Evolutionary conservation across 83 land plant species (phyloP).

Genomic region (Thuja plicata): DNA sequence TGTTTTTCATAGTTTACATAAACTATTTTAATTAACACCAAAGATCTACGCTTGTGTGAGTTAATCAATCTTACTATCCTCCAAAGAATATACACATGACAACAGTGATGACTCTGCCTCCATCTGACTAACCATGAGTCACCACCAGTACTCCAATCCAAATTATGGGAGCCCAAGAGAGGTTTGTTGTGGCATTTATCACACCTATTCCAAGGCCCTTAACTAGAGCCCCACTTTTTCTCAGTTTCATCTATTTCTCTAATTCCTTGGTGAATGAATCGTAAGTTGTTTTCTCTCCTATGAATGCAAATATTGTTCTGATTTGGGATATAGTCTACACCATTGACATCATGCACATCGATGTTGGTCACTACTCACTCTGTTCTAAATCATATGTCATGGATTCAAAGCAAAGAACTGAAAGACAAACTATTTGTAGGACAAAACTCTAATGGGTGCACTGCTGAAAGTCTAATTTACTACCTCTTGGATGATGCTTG

Average conservation of each 20-base stretch:
- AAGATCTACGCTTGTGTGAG: no score
- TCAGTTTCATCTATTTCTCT: slow-evolving; percentile 20
- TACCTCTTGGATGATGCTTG: slow-evolving; percentile 39
- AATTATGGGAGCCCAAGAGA: slow-evolving; percentile 41
- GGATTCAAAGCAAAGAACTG: neutral
- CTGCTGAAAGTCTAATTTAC: neutral
- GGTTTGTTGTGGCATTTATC: slow-evolving; percentile 34
- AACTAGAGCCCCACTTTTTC: slow-evolving; percentile 36
- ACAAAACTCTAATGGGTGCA: neutral
- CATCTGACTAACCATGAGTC: slow-evolving; percentile 11
- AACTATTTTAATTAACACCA: no score
- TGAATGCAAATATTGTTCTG: slow-evolving; percentile 35
- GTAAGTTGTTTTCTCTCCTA: slow-evolving; percentile 29
- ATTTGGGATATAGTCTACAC: slow-evolving; percentile 40
- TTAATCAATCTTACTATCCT: no score
- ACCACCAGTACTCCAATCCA: slow-evolving; percentile 42
- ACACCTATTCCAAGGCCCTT: no score
- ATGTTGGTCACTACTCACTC: neutral
- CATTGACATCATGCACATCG: neutral
- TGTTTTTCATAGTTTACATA: no score
- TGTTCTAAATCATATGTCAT: neutral
- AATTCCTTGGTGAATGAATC: slow-evolving; percentile 28
- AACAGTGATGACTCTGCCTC: neutral
- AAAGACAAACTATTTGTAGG: neutral
- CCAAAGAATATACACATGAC: no score